Percentiles rank a stretch among this genome's conserved stretches.
Conservation (phyloP, 805 yeast genomes). For the Martiniozyma abietophila region DNA sequence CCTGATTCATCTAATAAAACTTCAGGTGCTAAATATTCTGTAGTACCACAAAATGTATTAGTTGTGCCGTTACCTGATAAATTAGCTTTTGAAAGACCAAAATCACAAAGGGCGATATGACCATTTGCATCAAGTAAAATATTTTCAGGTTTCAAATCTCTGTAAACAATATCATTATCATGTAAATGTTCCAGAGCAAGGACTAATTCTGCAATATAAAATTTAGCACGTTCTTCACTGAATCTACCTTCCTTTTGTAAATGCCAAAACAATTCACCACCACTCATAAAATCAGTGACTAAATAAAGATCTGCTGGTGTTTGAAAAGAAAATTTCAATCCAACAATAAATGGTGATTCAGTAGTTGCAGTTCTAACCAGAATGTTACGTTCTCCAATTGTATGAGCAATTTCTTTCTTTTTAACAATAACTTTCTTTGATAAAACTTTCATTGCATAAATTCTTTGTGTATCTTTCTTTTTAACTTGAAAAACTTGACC, state of each 20-base stretch:
- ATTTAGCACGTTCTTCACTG: slow-evolving; percentile 87
- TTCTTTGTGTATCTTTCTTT: slow-evolving; percentile 79
- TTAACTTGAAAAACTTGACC: slow-evolving; percentile 97
- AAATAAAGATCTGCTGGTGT: slow-evolving; percentile 87
- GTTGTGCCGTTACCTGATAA: slow-evolving; percentile 80
- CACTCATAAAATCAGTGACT: slow-evolving; percentile 96
- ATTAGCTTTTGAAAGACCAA: slow-evolving; percentile 93
- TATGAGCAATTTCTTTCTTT: slow-evolving; percentile 96
- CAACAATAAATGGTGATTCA: slow-evolving; percentile 76
- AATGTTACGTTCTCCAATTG: slow-evolving; percentile 94
- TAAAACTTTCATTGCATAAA: slow-evolving; percentile 95
- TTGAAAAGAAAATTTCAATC: slow-evolving; percentile 92
- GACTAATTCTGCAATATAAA: slow-evolving; percentile 92
- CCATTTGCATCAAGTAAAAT: slow-evolving; percentile 94
- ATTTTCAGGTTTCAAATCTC: slow-evolving; percentile 96
- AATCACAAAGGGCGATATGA: slow-evolving; percentile 94
- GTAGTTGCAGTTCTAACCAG: slow-evolving; percentile 86
- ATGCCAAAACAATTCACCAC: slow-evolving; percentile 75
- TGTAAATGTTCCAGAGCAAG: slow-evolving; percentile 90
- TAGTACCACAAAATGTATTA: slow-evolving; percentile 96
- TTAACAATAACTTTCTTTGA: slow-evolving; percentile 92
- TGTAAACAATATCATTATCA: slow-evolving; percentile 89
- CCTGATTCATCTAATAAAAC: slow-evolving; percentile 92
- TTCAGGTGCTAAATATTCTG: slow-evolving; percentile 97
- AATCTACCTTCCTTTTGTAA: slow-evolving; percentile 94